Evolutionary conservation across 352 stramenopile genomes (phyloP), one percentile per base, ranked within the genome.

Genomic region (Pythium pectinolyticum): DNA sequence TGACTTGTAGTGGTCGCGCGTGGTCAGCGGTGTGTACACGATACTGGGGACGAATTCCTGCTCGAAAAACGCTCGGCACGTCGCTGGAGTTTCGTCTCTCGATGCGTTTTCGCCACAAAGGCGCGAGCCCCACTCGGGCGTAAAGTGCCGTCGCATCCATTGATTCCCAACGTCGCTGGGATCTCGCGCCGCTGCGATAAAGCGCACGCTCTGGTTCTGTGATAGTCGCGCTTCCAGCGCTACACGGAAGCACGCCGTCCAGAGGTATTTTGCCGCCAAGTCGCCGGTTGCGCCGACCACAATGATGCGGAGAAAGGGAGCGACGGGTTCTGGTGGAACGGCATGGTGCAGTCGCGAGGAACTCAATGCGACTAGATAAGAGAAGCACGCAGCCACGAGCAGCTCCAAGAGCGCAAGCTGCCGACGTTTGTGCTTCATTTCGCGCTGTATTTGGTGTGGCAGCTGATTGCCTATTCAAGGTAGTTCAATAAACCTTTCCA

Each of bases 191-290:
- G 74, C 78, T 1, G 84, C 84, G 47, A 80, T 60, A 48, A 89
- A 75, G 7, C 73, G 39, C 46, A 77, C 70, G 41, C 39, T 5
- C 51, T 55, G 24, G 14, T 24, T 17, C 32, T 61, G 17, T 19
- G 49, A 17, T 34, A 41, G 0, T 15, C 60, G 46, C 3, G 57
- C 57, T 20, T 87, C 49, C 14, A 85, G 56, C 11, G 78, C 77
- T 48, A 93, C 53, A 0, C 80, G 82, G 57, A 91, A 87, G 47
- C 78, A 67, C n/a, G 84, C 69, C 11, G 84, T 77, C 85, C 86
- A 95, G 35, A 95, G 67, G 75, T 94, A 94, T 47, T 94, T 94
- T 17, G 78, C 60, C n/a, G 86, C 83, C 47, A 95, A 72, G 67
- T 94, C 86, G 22, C 86, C 86, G 5, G 86, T 95, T 20, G 82